These are phyloP conservation scores for Aspergillus sp. DNA, from an alignment of 2,329 filamentous ascomycete species.

Conservation along the genomic window DNA sequence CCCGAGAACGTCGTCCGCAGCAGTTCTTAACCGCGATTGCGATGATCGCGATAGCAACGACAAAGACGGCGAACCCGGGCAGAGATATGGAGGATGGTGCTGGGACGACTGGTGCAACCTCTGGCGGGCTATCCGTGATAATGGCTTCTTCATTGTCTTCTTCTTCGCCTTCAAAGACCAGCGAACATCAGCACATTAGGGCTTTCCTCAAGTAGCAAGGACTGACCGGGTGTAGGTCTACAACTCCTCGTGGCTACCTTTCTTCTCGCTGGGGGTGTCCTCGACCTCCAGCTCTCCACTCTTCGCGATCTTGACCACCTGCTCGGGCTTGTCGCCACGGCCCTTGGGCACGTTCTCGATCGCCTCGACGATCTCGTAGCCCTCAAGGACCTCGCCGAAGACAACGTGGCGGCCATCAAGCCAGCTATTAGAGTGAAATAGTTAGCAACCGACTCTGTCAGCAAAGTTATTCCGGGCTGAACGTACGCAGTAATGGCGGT, in stretches of 20 bases:
- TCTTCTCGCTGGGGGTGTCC: constrained; percentile 30
- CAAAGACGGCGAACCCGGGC: constrained; percentile 17
- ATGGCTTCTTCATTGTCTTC: constrained; percentile 14
- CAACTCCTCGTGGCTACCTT: constrained; percentile 69
- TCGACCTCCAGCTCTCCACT: constrained; percentile 60
- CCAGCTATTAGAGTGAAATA: constrained; percentile 43
- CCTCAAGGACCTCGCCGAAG: constrained; percentile 68
- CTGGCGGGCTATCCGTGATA: constrained; percentile 10
- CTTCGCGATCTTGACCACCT: constrained; percentile 64
- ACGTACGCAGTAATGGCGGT: constrained; percentile 56
- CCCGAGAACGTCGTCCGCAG: constrained; percentile 6
- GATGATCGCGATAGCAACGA: constrained; percentile 20
- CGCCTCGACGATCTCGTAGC: constrained; percentile 61
- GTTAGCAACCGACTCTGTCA: constrained; percentile 4
- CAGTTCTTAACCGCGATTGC: constrained; percentile 14
- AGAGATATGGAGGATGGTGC: constrained; percentile 10
- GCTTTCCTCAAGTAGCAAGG: constrained; percentile 23
- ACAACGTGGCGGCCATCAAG: constrained; percentile 66
- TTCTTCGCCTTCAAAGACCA: constrained; percentile 12
- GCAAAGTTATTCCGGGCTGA: neutral
- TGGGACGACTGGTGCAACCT: constrained; percentile 8
- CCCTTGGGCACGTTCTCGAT: constrained; percentile 63
- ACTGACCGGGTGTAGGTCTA: constrained; percentile 43
- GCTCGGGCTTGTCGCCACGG: constrained; percentile 55
- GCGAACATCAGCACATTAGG: constrained; percentile 35